Percentiles rank a stretch among this genome's conserved stretches.
These are phyloP conservation scores for Aegle marmelos DNA, from an alignment of 345 rosid species.

Conservation along the genomic window DNA sequence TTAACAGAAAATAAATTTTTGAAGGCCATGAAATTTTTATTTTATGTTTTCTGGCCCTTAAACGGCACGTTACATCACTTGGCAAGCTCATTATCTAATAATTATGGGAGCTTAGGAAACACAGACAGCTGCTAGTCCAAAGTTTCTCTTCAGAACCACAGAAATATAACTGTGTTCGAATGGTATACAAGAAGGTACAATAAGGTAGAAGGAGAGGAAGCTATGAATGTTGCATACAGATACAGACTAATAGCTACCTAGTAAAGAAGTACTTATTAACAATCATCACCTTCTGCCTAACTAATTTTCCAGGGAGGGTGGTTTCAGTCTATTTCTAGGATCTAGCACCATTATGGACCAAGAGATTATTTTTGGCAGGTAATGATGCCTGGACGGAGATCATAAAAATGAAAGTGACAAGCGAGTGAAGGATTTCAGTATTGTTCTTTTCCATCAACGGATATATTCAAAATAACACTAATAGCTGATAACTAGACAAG, in stretches of 20 bases:
- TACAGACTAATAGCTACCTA: background rate
- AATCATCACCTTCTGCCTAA: background rate
- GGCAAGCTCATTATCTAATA: background rate
- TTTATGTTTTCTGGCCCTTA: background rate
- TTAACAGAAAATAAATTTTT: background rate
- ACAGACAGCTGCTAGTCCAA: background rate
- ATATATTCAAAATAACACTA: background rate
- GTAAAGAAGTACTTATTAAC: background rate
- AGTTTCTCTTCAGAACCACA: background rate
- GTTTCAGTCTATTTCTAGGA: background rate
- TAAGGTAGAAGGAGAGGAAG: background rate
- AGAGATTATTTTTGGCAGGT: background rate
- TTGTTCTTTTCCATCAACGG: background rate
- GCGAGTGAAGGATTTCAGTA: background rate
- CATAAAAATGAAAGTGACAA: background rate
- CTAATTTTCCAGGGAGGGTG: background rate
- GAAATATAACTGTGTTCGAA: background rate
- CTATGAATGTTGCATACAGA: background rate
- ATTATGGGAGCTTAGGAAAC: background rate
- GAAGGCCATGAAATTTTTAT: background rate
- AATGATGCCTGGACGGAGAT: background rate
- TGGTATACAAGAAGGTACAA: background rate
- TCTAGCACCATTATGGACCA: background rate
- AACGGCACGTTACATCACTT: too few species aligned
- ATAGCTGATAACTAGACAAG: background rate